These are phyloP conservation scores for Asclepias syriaca DNA, from an alignment of 257 asterid species.

Conservation along the genomic window DNA sequence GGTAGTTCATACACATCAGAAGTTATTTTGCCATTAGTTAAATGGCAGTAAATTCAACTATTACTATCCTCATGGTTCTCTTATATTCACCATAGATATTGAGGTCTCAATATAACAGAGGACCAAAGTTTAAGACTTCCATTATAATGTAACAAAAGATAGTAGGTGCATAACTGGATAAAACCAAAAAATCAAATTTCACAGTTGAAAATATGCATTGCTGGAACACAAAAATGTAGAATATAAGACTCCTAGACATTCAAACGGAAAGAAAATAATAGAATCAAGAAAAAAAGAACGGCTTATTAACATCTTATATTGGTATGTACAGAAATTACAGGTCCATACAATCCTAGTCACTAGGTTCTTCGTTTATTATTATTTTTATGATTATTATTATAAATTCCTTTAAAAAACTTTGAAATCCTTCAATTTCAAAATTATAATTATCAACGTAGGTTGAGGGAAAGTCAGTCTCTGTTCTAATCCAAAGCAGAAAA, in stretches of 20 bases:
- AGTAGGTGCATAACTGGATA: neutral
- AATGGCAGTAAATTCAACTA: neutral
- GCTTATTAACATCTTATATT: neutral
- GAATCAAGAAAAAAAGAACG: neutral
- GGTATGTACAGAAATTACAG: neutral
- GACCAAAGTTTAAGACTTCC: neutral
- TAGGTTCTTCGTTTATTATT: no score
- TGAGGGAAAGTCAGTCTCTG: neutral
- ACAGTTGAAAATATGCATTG: neutral
- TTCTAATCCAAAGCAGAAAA: neutral
- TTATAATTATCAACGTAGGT: neutral
- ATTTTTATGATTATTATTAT: neutral
- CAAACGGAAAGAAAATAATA: neutral
- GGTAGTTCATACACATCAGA: no score
- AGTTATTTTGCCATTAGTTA: neutral
- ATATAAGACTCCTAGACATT: neutral
- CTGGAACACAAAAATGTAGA: neutral
- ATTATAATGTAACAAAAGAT: neutral
- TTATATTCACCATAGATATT: neutral
- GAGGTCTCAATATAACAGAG: neutral
- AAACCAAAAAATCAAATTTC: neutral
- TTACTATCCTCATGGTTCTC: neutral
- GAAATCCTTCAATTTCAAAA: neutral
- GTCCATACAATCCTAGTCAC: no score
- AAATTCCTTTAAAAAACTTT: neutral